Base-by-base conservation (phyloP, 2,329 filamentous ascomycete species). In the Penicillium capsulatum region DNA sequence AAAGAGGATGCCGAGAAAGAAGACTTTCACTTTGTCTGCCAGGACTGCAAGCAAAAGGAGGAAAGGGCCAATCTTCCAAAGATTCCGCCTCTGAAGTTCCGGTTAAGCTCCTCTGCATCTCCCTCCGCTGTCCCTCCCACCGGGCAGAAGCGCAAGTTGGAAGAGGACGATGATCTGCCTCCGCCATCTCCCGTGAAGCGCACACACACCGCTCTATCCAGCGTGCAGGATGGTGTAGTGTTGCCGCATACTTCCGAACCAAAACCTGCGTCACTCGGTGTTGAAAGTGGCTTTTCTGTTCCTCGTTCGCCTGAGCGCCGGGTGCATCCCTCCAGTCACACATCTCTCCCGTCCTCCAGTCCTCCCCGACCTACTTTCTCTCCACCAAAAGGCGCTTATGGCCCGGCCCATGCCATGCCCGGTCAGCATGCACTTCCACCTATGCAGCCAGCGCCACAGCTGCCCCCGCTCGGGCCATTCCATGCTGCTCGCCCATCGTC, bases 21-120 rank as follows among this genome's bases (percentile, higher is more conserved):
- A 1, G 86, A 94, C 50, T 97, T 97, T 57, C 81, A 86, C 45
- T 95, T 95, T 58, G 66, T 95, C 49, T 97, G 91, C 68, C 71
- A 71, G 22, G 80, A 83, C 33, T 98, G 92, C 69, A 80, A 79
- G 53, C 80, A 76, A 11, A 82, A 80, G 42, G 78, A 81, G 47
- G 74, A 83, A 51, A 77, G 80, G 37, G 72, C 74, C 13, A 77
- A 74, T 44, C 72, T 71, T 50, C 78, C 79, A 27, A 84, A 83
- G 57, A 72, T 81, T 32, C 80, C 76, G 5, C 71, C 76, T 10
- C 64, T 83, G 48, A 81, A 80, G 55, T 73, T 83, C 52, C 70
- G 73, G 33, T 62, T 79, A 38, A 72, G 69, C 20, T 65, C 70
- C 16, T 74, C 74, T 11, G 61, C 68, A 7, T 75, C 74, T 7